Conservation (phyloP, 352 stramenopile genomes). For the Albugo candida region DNA sequence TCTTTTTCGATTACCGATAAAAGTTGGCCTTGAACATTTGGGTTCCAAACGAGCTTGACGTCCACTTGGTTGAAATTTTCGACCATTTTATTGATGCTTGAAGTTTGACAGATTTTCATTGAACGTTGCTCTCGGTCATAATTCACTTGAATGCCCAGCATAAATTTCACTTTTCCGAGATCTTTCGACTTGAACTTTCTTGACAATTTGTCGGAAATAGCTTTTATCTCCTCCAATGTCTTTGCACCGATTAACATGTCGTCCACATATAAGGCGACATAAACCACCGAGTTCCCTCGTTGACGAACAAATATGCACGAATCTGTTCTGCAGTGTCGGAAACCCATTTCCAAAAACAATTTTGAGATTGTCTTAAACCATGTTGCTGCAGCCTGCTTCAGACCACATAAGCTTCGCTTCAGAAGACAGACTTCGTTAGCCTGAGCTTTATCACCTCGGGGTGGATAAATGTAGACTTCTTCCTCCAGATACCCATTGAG, state of each 20-base stretch:
- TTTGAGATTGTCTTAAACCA: conserved; percentile 9
- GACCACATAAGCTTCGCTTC: conserved; percentile 6
- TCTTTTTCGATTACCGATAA: not conserved
- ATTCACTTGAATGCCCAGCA: conserved; percentile 12
- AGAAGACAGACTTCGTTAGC: not conserved
- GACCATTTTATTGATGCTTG: conserved; percentile 3
- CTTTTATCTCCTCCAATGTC: not conserved
- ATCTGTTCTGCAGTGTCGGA: too few species aligned
- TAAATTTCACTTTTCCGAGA: conserved; percentile 6
- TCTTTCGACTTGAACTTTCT: conserved; percentile 3
- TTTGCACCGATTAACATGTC: conserved; percentile 6
- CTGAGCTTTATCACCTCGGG: too few species aligned
- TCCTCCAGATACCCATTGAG: conserved; percentile 6
- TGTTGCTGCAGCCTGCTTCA: conserved; percentile 13
- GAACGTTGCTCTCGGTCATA: conserved; percentile 2
- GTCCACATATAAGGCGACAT: conserved; percentile 8
- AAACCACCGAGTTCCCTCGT: conserved; percentile 2
- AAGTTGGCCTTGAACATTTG: not conserved
- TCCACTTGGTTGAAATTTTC: conserved; percentile 4
- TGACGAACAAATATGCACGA: conserved; percentile 6
- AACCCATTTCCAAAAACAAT: too few species aligned
- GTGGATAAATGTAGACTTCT: too few species aligned
- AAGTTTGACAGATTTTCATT: conserved; percentile 1
- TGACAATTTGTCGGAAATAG: not conserved
- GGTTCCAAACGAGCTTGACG: conserved; percentile 3